Evolutionary conservation across 345 rosid genomes (phyloP), one percentile per base, ranked within the genome.

Genomic region (Bruguiera sexangula): DNA sequence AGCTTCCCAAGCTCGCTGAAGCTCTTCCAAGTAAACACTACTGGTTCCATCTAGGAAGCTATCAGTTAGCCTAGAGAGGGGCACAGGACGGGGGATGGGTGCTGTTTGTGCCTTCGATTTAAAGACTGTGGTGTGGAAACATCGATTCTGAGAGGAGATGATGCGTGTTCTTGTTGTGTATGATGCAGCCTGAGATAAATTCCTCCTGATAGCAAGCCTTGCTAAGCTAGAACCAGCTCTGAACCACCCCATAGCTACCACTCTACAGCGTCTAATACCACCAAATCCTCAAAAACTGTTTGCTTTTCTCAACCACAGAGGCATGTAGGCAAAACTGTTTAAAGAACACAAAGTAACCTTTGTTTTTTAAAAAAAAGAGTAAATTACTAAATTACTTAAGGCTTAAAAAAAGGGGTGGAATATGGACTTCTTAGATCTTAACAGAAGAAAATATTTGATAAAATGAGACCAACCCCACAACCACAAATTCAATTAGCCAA

Each of bases 1-100:
- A 75, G 88, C 85, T 75, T 91, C 90, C 97, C 97, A 88, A 21
- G 97, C 85, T 60, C 85, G 79, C 57, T 91, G 92, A 27, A 91
- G 82, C 86, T 87, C 92, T 77, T 91, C 97, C 9, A 88, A 70
- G 74, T 91, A 91, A 2, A 88, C 89, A 75, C 92, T 88, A 57
- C 92, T 91, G 3, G 97, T 84, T 29, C 87, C 95, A 78, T 88
- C 95, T 43, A 91, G 76, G 73, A 91, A 91, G 60, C 83, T 88
- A 73, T 91, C 97, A 58, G 94, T 82, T 29, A 90, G 80, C 85
- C 81, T 88, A 34, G 94, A 87, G 27, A 88, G 89, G 1, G 94
- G 94, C 8, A 90, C 96, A 10, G 94, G 85, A 11, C 84, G 88
- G 18, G 96, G 94, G 66, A 85, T 80, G 2, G 93, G 96, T 4